Conservation (phyloP, 352 stramenopile species). For the Pythium phragmiticola region DNA sequence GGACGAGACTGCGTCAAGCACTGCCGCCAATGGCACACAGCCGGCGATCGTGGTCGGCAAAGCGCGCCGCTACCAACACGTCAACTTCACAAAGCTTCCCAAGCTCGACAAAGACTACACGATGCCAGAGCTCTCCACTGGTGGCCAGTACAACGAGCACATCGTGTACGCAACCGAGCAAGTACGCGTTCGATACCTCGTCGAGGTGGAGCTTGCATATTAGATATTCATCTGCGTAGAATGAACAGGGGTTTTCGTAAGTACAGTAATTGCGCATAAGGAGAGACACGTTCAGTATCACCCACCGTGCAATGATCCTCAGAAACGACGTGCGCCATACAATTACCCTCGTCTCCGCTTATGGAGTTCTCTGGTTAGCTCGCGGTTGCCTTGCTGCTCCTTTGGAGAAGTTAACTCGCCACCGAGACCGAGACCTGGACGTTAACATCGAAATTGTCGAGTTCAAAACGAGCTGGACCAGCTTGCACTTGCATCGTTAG, state of each 20-base stretch:
- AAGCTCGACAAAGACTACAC: conserved; percentile 16
- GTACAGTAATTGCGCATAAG: too few relatives aligned
- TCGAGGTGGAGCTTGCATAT: conserved; percentile 19
- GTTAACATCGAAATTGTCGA: too few relatives aligned
- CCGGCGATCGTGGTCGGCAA: conserved; percentile 10
- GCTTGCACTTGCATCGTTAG: too few relatives aligned
- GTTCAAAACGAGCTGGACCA: too few relatives aligned
- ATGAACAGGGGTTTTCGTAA: neutral
- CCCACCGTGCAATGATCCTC: neutral
- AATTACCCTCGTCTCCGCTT: too few relatives aligned
- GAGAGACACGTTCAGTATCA: neutral
- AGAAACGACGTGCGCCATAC: neutral
- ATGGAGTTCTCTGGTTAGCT: too few relatives aligned
- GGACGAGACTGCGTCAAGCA: neutral
- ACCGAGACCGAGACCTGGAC: too few relatives aligned
- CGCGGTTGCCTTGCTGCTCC: too few relatives aligned
- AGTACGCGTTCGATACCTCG: conserved; percentile 22
- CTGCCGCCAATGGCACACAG: neutral
- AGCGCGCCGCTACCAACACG: conserved; percentile 17
- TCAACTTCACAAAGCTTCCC: conserved; percentile 7
- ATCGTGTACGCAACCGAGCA: conserved; percentile 19
- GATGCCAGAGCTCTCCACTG: neutral
- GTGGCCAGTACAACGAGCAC: conserved; percentile 23
- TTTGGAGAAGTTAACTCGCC: too few relatives aligned
- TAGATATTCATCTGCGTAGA: neutral